Conservation (phyloP, 2,329 filamentous ascomycete species). For the Aspergillus aculeatinus region DNA sequence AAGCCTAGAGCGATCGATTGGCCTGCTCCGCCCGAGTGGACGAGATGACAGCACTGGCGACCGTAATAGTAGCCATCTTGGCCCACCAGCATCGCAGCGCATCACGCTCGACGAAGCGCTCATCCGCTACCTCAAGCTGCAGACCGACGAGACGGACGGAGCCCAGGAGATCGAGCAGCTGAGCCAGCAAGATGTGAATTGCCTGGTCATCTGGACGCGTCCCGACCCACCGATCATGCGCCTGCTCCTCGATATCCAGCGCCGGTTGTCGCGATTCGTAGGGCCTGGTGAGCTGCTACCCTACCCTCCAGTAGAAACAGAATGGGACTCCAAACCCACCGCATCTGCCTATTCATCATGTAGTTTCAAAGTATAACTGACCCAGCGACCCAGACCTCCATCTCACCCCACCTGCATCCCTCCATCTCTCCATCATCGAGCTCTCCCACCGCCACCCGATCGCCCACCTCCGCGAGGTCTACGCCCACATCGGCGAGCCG, state of each 20-base stretch:
- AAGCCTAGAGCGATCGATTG: conserved; percentile 1
- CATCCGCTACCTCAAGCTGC: conserved; percentile 5
- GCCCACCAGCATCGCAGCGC: background rate
- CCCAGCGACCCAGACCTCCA: background rate
- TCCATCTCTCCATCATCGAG: conserved; percentile 4
- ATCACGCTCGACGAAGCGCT: conserved; percentile 2
- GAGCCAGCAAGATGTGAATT: conserved; percentile 1
- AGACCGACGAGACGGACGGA: background rate
- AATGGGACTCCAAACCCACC: too few species aligned
- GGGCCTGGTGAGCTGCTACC: background rate
- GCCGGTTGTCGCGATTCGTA: background rate
- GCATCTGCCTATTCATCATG: too few species aligned
- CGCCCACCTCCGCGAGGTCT: conserved; percentile 4
- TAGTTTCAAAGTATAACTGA: too few species aligned
- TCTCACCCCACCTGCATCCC: background rate
- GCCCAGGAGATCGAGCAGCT: background rate
- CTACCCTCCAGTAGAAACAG: background rate
- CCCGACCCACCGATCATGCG: background rate
- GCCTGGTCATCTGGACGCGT: conserved; percentile 7
- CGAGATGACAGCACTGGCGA: background rate
- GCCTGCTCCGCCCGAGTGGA: background rate
- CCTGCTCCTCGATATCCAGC: conserved; percentile 3
- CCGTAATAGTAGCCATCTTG: background rate
- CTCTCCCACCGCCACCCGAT: conserved; percentile 6
- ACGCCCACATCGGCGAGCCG: background rate